phyloP scores from a whole-genome alignment of 2,329 filamentous ascomycete species.

The Triangularia setosa region DNA sequence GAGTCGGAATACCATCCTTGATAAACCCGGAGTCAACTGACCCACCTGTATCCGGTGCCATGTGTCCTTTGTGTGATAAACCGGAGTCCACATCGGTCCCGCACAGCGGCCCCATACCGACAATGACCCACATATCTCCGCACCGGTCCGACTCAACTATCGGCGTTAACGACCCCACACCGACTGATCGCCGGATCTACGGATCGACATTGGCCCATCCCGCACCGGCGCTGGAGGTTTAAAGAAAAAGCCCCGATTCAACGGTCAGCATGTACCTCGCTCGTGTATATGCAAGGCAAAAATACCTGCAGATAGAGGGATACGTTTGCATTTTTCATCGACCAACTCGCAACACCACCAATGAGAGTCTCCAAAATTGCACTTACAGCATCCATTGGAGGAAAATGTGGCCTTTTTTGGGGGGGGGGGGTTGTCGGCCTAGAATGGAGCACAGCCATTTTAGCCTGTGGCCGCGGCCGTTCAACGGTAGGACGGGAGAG shows the following conservation, averaged over 20 bases:
- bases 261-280: not conserved
- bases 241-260: not conserved
- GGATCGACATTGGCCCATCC: not conserved
- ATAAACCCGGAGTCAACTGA: not conserved
- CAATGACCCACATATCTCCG: not conserved
- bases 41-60: not conserved
- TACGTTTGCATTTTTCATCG: not conserved
- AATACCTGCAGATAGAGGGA: not conserved
- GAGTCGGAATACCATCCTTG: not conserved
- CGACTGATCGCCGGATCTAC: not conserved
- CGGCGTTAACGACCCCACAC: not conserved
- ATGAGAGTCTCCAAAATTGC: not conserved
- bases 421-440: not conserved
- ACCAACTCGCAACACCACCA: not conserved
- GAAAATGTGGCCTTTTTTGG: not conserved
- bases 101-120: not conserved
- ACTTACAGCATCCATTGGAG: not conserved
- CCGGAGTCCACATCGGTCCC: not conserved
- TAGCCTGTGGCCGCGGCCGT: not conserved
- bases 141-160: not conserved
- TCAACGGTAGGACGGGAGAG: not conserved
- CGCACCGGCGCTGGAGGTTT: no score
- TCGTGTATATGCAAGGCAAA: not conserved
- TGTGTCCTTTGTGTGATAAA: not conserved
- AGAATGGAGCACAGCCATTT: not conserved